A percentile compares a stretch with the other conserved stretches of the same genome.
Evolutionary conservation across 495 filamentous ascomycete species (phyloP).

Genomic region (Articulospora tetracladia): DNA sequence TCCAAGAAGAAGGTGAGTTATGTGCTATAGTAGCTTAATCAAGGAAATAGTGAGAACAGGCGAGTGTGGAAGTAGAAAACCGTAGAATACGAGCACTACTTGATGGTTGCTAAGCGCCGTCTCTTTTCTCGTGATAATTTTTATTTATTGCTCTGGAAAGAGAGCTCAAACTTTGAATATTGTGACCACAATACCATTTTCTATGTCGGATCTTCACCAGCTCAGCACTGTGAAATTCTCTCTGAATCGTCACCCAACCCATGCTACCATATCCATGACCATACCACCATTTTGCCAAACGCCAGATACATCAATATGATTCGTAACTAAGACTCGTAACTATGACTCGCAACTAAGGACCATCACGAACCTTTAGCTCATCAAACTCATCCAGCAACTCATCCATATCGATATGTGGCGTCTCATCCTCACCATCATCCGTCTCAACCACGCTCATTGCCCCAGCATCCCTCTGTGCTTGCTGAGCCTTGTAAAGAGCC

Average conservation of each 20-base stretch:
- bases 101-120: too few species aligned
- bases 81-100: too few species aligned
- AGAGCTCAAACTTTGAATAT: too few species aligned
- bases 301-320: slow-evolving; percentile 9
- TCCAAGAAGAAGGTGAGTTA: too few species aligned
- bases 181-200: too few species aligned
- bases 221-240: neutral
- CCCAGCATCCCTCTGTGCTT: slow-evolving; percentile 43
- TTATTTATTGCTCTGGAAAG: too few species aligned
- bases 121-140: too few species aligned
- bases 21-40: too few species aligned
- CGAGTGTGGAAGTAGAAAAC: too few species aligned
- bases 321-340: neutral
- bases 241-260: neutral
- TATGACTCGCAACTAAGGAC: slow-evolving; percentile 11
- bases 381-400: slow-evolving; percentile 85
- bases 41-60: too few species aligned
- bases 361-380: slow-evolving; percentile 61
- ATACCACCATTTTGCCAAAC: slow-evolving; percentile 6
- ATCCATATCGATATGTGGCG: slow-evolving; percentile 74
- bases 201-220: neutral
- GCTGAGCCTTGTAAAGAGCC: slow-evolving; percentile 72
- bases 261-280: neutral
- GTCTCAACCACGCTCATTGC: slow-evolving; percentile 63
- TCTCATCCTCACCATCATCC: slow-evolving; percentile 63